These are phyloP conservation scores for Tetradesmus lagerheimii DNA, from an alignment of 139 green algal genomes.

Conservation along the genomic window DNA sequence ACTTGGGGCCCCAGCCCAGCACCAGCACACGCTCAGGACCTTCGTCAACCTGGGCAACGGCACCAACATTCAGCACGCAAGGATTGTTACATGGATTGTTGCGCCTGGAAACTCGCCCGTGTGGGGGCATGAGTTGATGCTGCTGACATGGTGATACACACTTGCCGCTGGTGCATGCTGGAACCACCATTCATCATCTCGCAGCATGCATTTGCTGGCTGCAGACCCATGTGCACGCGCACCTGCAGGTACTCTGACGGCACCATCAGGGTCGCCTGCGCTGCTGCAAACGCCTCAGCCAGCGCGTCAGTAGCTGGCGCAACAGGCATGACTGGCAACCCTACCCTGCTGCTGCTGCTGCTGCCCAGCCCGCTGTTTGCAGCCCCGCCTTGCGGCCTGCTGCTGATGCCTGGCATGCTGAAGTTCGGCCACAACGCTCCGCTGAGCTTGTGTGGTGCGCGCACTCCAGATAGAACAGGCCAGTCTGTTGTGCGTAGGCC, in stretches of 20 bases:
- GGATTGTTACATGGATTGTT: no score
- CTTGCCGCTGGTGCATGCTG: no score
- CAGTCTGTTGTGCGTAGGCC: slow-evolving; percentile 17
- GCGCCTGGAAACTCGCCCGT: no score
- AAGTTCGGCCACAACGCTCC: neutral
- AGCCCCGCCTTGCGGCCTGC: neutral
- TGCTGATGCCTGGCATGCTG: neutral
- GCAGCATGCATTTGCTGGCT: no score
- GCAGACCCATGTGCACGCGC: neutral
- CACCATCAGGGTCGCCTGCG: slow-evolving; percentile 15
- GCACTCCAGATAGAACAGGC: slow-evolving; percentile 4
- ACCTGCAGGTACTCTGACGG: slow-evolving; percentile 35
- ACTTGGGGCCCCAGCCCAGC: slow-evolving; percentile 66
- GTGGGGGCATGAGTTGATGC: no score
- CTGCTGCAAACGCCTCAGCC: neutral
- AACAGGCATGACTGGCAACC: neutral
- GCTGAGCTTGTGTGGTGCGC: neutral
- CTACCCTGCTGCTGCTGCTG: neutral
- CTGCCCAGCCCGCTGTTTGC: neutral
- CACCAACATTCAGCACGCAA: no score
- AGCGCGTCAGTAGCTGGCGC: neutral
- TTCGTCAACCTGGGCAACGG: slow-evolving; percentile 38
- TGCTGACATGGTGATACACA: no score
- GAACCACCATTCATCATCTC: no score
- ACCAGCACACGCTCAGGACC: slow-evolving; percentile 65